Evolutionary conservation across 78 protist species (phyloP).

Genomic region (Cavenderia fasciculata): DNA sequence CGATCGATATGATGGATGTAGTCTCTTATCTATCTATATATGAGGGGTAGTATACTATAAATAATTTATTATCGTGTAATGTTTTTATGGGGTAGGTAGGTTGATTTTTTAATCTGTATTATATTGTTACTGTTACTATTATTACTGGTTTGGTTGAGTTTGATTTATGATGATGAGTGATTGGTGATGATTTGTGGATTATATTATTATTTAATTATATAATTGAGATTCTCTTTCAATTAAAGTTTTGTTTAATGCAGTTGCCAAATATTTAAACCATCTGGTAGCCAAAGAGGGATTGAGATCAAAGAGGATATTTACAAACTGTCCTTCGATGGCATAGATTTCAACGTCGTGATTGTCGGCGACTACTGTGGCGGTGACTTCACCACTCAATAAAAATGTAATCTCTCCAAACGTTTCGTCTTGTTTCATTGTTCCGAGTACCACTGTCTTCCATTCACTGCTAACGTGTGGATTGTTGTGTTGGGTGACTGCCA

Average conservation of each 20-base stretch:
- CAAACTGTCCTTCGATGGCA: slow-evolving; percentile 82
- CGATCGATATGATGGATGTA: no score
- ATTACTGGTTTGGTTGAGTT: no score
- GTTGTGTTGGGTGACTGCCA: slow-evolving; percentile 6
- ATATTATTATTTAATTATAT: neutral
- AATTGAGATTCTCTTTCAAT: slow-evolving; percentile 75
- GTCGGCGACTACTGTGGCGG: slow-evolving; percentile 81
- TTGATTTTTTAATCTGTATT: no score
- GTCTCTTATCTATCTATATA: no score
- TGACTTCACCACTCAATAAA: slow-evolving; percentile 72
- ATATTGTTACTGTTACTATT: no score
- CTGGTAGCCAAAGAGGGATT: slow-evolving; percentile 76
- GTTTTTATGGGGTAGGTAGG: no score
- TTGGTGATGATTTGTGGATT: neutral
- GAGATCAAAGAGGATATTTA: slow-evolving; percentile 78
- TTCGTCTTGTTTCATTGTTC: slow-evolving; percentile 80
- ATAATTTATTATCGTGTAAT: no score
- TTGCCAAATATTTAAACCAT: slow-evolving; percentile 77
- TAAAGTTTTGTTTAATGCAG: slow-evolving; percentile 67
- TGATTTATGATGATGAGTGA: no score
- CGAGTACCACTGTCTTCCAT: slow-evolving; percentile 43
- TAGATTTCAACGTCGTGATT: slow-evolving; percentile 49
- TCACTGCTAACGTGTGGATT: neutral
- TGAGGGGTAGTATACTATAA: no score
- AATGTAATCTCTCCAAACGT: slow-evolving; percentile 84